Percentiles rank a stretch among this genome's conserved stretches.
phyloP scores from a whole-genome alignment of 495 filamentous ascomycete species.

The Aspergillus saccharolyticus region DNA sequence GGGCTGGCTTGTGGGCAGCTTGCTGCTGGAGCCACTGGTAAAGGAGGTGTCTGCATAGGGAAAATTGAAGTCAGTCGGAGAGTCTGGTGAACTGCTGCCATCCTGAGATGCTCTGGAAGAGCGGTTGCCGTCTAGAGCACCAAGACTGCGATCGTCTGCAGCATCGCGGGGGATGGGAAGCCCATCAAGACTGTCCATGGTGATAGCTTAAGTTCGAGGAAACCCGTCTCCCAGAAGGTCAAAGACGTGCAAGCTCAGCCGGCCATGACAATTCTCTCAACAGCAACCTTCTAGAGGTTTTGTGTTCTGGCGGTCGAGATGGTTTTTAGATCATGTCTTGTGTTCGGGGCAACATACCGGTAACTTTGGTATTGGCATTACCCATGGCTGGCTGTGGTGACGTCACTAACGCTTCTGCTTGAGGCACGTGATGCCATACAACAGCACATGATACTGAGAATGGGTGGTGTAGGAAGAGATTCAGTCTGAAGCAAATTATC shows the following conservation, averaged over 20 bases:
- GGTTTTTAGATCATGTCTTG: not conserved
- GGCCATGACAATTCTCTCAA: not conserved
- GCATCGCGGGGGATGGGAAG: conserved; percentile 20
- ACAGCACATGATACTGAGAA: not conserved
- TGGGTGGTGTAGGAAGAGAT: not conserved
- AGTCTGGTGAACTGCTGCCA: conserved; percentile 13
- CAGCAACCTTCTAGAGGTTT: conserved; percentile 1
- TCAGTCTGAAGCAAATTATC: not conserved
- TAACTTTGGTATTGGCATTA: conserved; percentile 1
- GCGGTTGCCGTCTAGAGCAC: conserved; percentile 7
- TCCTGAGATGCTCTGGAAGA: conserved; percentile 16
- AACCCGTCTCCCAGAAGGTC: not conserved
- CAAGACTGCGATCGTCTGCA: conserved; percentile 11
- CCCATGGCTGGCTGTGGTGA: not conserved
- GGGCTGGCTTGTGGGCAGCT: conserved; percentile 12
- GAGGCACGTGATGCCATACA: not conserved
- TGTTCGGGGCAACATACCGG: not conserved
- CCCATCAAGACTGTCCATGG: conserved; percentile 41
- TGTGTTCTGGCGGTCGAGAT: conserved; percentile 4
- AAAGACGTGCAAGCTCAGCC: not conserved
- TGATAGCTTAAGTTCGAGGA: not conserved
- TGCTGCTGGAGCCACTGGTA: conserved; percentile 13
- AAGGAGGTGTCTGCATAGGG: conserved; percentile 13
- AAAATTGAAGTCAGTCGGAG: conserved; percentile 5
- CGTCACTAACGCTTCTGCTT: not conserved